Conservation (phyloP, 2,329 filamentous ascomycete genomes). For the Cercospora beticola region DNA sequence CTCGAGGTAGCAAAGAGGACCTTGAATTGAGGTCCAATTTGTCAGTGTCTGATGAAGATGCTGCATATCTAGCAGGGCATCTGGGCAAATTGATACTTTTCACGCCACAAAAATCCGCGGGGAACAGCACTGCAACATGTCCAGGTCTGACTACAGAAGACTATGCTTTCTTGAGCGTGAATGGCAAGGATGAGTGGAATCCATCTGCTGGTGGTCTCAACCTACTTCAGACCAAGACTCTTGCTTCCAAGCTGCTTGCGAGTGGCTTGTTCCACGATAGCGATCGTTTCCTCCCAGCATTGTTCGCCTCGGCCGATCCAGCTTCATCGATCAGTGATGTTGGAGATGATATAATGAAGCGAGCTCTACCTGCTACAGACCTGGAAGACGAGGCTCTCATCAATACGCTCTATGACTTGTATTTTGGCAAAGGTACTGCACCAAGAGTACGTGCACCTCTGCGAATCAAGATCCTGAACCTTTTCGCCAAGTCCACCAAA, state of each 20-base stretch:
- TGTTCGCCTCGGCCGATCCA: conserved; percentile 78
- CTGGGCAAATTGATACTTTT: conserved; percentile 76
- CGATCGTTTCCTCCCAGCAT: conserved; percentile 78
- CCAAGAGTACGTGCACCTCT: conserved; percentile 63
- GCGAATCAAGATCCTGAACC: conserved; percentile 70
- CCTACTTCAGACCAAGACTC: conserved; percentile 67
- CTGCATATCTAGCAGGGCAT: conserved; percentile 69
- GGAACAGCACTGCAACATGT: conserved; percentile 41
- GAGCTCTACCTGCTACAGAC: conserved; percentile 64
- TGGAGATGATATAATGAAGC: conserved; percentile 87
- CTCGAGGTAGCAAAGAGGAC: conserved; percentile 78
- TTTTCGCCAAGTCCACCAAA: conserved; percentile 73
- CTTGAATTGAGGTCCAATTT: conserved; percentile 63
- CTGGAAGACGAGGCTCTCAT: conserved; percentile 69
- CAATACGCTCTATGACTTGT: conserved; percentile 67
- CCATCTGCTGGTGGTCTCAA: conserved; percentile 62
- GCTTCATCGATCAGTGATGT: conserved; percentile 79
- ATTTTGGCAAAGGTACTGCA: conserved; percentile 59
- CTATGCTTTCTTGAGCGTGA: conserved; percentile 65
- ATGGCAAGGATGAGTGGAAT: conserved; percentile 69
- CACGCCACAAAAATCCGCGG: conserved; percentile 41
- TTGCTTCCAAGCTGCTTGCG: conserved; percentile 69
- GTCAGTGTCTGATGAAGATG: conserved; percentile 69
- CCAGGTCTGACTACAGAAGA: conserved; percentile 66
- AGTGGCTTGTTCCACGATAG: conserved; percentile 82